Percentiles rank a stretch among this genome's conserved stretches.
phyloP scores from a whole-genome alignment of 352 stramenopile species.

The Phytopythium boreale region DNA sequence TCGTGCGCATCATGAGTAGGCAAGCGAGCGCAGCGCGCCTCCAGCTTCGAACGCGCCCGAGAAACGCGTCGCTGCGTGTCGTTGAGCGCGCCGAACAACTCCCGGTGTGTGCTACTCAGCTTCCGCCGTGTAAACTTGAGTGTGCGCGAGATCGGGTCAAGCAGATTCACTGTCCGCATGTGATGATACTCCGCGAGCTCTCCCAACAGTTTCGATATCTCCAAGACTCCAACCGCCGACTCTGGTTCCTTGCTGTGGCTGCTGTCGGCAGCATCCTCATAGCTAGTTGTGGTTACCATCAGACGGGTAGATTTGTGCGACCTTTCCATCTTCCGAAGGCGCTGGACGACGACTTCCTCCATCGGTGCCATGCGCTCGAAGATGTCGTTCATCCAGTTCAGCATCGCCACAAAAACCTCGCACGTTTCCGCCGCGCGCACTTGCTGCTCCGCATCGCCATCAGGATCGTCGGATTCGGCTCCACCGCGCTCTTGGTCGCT shows the following conservation, averaged over 20 bases:
- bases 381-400: conserved; percentile 38
- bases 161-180: conserved; percentile 35
- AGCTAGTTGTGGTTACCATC: background rate
- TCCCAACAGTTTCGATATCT: conserved; percentile 16
- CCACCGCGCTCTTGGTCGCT: background rate
- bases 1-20: conserved; percentile 1
- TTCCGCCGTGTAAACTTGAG: conserved; percentile 51
- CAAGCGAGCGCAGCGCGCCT: background rate
- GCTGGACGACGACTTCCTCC: conserved; percentile 33
- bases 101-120: conserved; percentile 39
- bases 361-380: conserved; percentile 34
- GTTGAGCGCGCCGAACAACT: conserved; percentile 30
- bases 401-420: conserved; percentile 23
- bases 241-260: background rate
- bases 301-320: conserved; percentile 6
- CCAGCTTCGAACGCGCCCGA: conserved; percentile 10
- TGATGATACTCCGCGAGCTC: conserved; percentile 32
- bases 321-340: conserved; percentile 19
- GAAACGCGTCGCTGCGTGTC: conserved; percentile 26
- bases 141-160: conserved; percentile 47
- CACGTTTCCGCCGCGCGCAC: conserved; percentile 10
- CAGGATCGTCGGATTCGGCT: background rate
- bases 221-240: conserved; percentile 8
- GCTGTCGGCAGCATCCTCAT: background rate
- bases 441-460: conserved; percentile 9